phyloP scores from a whole-genome alignment of 768 basidiomycete species.

The Cantharellus cinnabarinus region DNA sequence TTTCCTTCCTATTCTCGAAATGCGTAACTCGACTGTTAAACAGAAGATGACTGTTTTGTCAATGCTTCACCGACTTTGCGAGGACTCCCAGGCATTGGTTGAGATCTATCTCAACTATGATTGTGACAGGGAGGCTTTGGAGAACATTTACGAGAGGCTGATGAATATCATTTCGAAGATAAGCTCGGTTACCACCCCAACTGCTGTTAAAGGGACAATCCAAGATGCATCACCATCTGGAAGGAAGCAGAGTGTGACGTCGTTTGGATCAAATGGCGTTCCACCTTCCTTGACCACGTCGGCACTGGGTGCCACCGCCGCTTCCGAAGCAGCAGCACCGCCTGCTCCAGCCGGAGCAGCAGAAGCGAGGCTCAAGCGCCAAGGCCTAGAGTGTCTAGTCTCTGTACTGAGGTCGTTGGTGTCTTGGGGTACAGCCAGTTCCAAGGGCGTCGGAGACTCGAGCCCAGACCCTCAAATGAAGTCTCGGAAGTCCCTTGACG shows the following conservation, averaged over 20 bases:
- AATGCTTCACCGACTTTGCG: conserved; percentile 72
- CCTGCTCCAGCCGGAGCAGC: conserved; percentile 35
- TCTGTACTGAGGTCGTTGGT: conserved; percentile 78
- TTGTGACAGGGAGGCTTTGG: conserved; percentile 82
- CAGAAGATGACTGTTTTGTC: conserved; percentile 86
- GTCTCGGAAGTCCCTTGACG: conserved; percentile 2
- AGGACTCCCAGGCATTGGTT: conserved; percentile 93
- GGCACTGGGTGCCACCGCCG: conserved; percentile 28
- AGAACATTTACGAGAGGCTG: conserved; percentile 97
- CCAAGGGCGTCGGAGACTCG: neutral
- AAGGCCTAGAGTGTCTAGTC: conserved; percentile 88
- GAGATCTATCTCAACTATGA: conserved; percentile 99
- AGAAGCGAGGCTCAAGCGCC: conserved; percentile 68
- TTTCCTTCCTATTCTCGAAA: conserved; percentile 94
- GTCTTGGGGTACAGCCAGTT: conserved; percentile 48
- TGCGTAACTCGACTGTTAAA: conserved; percentile 86
- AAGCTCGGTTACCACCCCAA: conserved; percentile 32
- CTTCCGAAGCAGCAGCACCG: conserved; percentile 32
- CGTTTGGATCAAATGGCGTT: conserved; percentile 17
- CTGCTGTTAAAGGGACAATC: conserved; percentile 25
- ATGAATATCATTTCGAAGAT: conserved; percentile 95
- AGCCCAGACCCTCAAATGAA: neutral
- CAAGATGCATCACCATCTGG: conserved; percentile 30
- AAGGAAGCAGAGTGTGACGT: conserved; percentile 12
- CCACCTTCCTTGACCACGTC: conserved; percentile 48